These are phyloP conservation scores for Wickerhamomyces rabaulensis DNA, from an alignment of 805 yeast species.

Conservation along the genomic window DNA sequence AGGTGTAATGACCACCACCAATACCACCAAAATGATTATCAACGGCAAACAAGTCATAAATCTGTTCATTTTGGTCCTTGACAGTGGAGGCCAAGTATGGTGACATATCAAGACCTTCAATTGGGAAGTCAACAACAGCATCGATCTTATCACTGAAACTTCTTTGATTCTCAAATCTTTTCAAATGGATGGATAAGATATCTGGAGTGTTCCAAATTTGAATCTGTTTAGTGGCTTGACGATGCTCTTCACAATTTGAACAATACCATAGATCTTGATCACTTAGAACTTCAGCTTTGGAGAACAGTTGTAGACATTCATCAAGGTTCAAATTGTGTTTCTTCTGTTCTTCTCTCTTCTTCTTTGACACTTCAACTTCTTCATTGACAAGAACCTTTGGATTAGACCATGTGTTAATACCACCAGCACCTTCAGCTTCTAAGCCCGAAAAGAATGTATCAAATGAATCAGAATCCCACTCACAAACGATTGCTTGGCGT, in stretches of 20 bases:
- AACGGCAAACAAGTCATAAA: slow-evolving; percentile 86
- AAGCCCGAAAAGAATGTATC: slow-evolving; percentile 48
- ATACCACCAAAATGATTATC: slow-evolving; percentile 95
- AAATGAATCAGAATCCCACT: slow-evolving; percentile 52
- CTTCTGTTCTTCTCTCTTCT: slow-evolving; percentile 21
- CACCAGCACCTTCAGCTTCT: slow-evolving; percentile 40
- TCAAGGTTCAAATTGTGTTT: slow-evolving; percentile 49
- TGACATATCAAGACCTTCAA: slow-evolving; percentile 70
- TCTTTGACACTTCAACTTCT: slow-evolving; percentile 46
- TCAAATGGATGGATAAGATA: slow-evolving; percentile 81
- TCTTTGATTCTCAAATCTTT: slow-evolving; percentile 80
- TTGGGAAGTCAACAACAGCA: slow-evolving; percentile 81
- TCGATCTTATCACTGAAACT: slow-evolving; percentile 88
- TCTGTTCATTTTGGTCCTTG: slow-evolving; percentile 24
- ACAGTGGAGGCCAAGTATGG: slow-evolving; percentile 41
- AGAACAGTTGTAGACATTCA: slow-evolving; percentile 71
- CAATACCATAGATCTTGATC: slow-evolving; percentile 93
- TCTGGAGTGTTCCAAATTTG: slow-evolving; percentile 95
- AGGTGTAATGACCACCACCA: slow-evolving; percentile 97
- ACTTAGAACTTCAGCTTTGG: slow-evolving; percentile 79
- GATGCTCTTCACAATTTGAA: slow-evolving; percentile 81
- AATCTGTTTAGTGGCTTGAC: slow-evolving; percentile 85
- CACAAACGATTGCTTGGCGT: slow-evolving; percentile 50
- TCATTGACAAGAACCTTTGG: slow-evolving; percentile 46
- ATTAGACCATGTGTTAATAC: slow-evolving; percentile 50